These are phyloP conservation scores for Stagonosporopsis rhizophila DNA, from an alignment of 2,329 filamentous ascomycete species.

Conservation along the genomic window DNA sequence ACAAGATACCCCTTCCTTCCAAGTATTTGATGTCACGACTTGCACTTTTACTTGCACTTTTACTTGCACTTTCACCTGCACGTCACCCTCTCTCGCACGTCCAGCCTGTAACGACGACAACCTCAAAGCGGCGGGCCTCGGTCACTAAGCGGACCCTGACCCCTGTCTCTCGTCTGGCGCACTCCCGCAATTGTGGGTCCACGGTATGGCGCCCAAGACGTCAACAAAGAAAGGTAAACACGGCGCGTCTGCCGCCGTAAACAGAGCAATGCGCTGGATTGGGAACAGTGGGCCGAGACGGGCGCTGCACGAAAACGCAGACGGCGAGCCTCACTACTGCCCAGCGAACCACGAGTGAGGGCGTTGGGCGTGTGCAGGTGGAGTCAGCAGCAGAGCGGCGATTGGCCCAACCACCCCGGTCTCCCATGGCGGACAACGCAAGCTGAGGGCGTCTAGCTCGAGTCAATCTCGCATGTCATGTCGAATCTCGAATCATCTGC, in stretches of 20 bases:
- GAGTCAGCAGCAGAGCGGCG: background rate
- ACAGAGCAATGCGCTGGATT: background rate
- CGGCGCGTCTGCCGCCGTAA: background rate
- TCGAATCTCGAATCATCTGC: background rate
- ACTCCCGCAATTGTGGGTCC: conserved; percentile 13
- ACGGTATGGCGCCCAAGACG: background rate
- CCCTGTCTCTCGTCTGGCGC: background rate
- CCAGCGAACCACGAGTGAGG: too few relatives aligned
- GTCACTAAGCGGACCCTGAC: conserved; percentile 3
- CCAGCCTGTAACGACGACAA: background rate
- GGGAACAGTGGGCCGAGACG: too few relatives aligned
- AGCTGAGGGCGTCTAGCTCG: conserved; percentile 16
- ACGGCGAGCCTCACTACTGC: too few relatives aligned
- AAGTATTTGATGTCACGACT: background rate
- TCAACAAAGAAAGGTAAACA: conserved; percentile 14
- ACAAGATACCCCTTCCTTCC: conserved; percentile 6
- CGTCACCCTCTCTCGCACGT: background rate
- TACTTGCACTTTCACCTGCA: background rate
- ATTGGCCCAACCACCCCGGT: conserved; percentile 15
- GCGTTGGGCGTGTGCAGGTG: background rate
- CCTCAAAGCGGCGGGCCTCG: conserved; percentile 5
- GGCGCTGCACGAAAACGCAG: too few relatives aligned
- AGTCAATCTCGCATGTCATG: too few relatives aligned
- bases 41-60: background rate
- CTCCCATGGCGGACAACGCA: conserved; percentile 15